phyloP scores from a whole-genome alignment of 2,329 filamentous ascomycete genomes.

The Colletotrichum eremochloae region DNA sequence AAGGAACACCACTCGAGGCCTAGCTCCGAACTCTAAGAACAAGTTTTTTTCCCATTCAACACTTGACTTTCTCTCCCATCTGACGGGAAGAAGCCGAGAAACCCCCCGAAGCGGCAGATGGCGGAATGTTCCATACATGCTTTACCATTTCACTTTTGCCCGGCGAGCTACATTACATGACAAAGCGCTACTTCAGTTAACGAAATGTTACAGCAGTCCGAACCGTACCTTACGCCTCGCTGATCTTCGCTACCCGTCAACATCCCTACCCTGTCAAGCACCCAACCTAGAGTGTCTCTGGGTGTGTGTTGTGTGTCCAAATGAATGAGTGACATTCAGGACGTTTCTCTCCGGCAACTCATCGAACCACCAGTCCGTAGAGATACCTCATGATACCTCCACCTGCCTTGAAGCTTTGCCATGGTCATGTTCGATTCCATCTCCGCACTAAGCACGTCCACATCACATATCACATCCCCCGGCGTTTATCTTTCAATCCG shows the following conservation, averaged over 20 bases:
- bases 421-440: not conserved
- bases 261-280: constrained; percentile 33
- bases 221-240: constrained; percentile 1
- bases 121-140: not conserved
- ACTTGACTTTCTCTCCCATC: constrained; percentile 1
- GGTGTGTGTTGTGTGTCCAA: not conserved
- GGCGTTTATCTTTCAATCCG: not conserved
- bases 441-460: constrained; percentile 4
- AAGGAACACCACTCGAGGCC: not conserved
- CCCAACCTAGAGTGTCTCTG: not conserved
- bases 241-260: constrained; percentile 37
- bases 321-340: not conserved
- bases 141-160: not conserved
- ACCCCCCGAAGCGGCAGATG: not conserved
- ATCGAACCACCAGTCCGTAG: not conserved
- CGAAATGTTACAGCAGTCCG: not conserved
- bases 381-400: constrained; percentile 1
- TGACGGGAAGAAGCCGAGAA: not conserved
- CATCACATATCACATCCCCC: not conserved
- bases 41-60: constrained; percentile 20
- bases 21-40: constrained; percentile 23
- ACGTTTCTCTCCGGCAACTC: constrained; percentile 5
- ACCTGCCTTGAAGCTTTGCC: not conserved
- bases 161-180: not conserved
- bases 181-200: not conserved